Conservation (phyloP, 1,284 basidiomycete genomes). For the Cryptococcus hybrid region DNA sequence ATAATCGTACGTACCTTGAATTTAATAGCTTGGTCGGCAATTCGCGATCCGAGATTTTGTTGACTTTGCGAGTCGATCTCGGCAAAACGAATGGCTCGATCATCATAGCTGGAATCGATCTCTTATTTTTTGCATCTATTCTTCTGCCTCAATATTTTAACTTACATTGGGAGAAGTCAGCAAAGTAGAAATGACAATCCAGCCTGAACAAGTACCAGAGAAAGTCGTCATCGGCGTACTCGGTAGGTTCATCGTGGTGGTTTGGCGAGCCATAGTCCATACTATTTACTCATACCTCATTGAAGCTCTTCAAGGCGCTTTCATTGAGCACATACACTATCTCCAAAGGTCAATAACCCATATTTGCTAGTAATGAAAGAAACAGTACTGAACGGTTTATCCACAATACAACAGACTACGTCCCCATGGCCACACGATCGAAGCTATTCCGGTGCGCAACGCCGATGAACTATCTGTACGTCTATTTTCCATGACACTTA, state of each 20-base stretch:
- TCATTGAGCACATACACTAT: constrained; percentile 70
- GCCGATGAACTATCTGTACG: constrained; percentile 64
- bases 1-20: too few species aligned
- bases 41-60: too few species aligned
- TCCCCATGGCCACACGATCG: constrained; percentile 21
- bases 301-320: constrained; percentile 87
- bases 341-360: constrained; percentile 33
- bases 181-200: too few species aligned
- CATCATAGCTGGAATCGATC: too few species aligned
- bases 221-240: constrained; percentile 30
- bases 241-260: constrained; percentile 18
- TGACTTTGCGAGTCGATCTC: too few species aligned
- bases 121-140: too few species aligned
- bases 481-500: background rate
- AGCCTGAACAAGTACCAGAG: too few species aligned
- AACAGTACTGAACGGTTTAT: background rate
- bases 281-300: constrained; percentile 21
- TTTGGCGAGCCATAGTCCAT: background rate
- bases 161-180: too few species aligned
- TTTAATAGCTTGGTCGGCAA: too few species aligned
- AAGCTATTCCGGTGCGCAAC: constrained; percentile 64
- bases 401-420: constrained; percentile 17
- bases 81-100: too few species aligned
- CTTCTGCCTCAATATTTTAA: too few species aligned
- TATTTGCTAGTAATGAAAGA: background rate